Percentiles rank a stretch among this genome's conserved stretches.
phyloP scores from a whole-genome alignment of 169 alveolate genomes.

The Plasmodium ovale region DNA sequence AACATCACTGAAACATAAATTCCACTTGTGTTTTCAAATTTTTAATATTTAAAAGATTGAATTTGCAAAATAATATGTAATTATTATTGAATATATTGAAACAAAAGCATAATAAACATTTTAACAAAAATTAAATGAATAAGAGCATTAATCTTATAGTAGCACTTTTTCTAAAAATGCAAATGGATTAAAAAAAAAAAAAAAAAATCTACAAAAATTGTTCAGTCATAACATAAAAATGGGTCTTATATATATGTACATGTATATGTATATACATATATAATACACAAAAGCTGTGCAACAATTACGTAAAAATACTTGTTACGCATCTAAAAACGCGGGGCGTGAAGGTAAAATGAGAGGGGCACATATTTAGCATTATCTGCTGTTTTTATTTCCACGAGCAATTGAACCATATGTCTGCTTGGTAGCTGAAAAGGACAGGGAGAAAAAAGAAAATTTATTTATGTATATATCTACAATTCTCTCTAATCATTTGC shows the following conservation, averaged over 20 bases:
- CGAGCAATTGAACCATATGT: constrained; percentile 75
- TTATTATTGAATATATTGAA: constrained; percentile 15
- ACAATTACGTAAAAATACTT: constrained; percentile 15
- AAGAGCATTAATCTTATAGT: constrained; percentile 5
- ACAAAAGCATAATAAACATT: constrained; percentile 12
- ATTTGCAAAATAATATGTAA: constrained; percentile 31
- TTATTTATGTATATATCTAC: neutral
- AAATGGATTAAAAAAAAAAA: constrained; percentile 28
- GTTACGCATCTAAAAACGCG: neutral
- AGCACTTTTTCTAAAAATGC: neutral
- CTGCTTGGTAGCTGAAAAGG: constrained; percentile 64
- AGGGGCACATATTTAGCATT: neutral
- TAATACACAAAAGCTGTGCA: constrained; percentile 1
- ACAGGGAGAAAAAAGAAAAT: neutral
- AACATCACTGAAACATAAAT: constrained; percentile 13
- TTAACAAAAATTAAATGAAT: constrained; percentile 57
- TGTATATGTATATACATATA: constrained; percentile 3
- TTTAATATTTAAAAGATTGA: constrained; percentile 49
- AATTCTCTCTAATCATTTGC: neutral
- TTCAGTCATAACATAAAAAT: neutral
- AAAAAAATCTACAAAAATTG: neutral
- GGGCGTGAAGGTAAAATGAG: neutral
- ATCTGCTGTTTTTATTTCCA: constrained; percentile 30
- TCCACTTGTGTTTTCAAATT: constrained; percentile 14
- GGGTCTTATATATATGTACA: no score